These are phyloP conservation scores for Aspergillus egyptiacus DNA, from an alignment of 495 filamentous ascomycete genomes.

Conservation along the genomic window DNA sequence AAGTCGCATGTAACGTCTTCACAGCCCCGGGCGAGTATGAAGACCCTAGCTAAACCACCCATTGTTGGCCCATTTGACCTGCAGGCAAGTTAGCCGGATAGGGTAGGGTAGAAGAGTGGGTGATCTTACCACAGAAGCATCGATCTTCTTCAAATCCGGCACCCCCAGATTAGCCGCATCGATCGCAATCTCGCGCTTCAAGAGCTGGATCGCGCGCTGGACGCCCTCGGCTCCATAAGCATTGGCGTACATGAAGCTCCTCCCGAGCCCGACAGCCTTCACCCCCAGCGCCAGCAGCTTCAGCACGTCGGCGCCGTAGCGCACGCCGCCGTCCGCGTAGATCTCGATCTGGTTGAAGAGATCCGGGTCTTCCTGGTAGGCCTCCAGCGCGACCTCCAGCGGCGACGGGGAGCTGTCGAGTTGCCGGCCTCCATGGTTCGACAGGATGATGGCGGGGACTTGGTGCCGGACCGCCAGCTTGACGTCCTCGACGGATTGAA, in stretches of 20 bases:
- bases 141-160: slow-evolving; percentile 11
- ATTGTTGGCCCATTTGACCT: slow-evolving; percentile 15
- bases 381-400: background rate
- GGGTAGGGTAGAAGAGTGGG: background rate
- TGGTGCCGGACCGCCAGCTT: slow-evolving; percentile 26
- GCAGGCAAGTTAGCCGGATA: background rate
- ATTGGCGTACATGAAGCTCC: slow-evolving; percentile 41
- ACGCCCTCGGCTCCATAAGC: slow-evolving; percentile 37
- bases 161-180: slow-evolving; percentile 12
- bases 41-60: slow-evolving; percentile 12
- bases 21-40: no score
- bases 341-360: slow-evolving; percentile 37
- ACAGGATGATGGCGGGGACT: slow-evolving; percentile 12
- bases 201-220: slow-evolving; percentile 6
- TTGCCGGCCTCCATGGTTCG: slow-evolving; percentile 20
- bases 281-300: slow-evolving; percentile 35
- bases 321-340: slow-evolving; percentile 40
- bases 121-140: slow-evolving; percentile 10
- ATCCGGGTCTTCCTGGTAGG: slow-evolving; percentile 29
- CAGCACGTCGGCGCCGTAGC: slow-evolving; percentile 38
- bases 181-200: slow-evolving; percentile 14
- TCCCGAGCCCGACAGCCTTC: slow-evolving; percentile 35
- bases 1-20: no score
- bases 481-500: slow-evolving; percentile 38
- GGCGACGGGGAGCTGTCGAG: slow-evolving; percentile 6